Evolutionary conservation across 2,329 filamentous ascomycete species (phyloP).

Genomic region (Sordariomycetes sp.): DNA sequence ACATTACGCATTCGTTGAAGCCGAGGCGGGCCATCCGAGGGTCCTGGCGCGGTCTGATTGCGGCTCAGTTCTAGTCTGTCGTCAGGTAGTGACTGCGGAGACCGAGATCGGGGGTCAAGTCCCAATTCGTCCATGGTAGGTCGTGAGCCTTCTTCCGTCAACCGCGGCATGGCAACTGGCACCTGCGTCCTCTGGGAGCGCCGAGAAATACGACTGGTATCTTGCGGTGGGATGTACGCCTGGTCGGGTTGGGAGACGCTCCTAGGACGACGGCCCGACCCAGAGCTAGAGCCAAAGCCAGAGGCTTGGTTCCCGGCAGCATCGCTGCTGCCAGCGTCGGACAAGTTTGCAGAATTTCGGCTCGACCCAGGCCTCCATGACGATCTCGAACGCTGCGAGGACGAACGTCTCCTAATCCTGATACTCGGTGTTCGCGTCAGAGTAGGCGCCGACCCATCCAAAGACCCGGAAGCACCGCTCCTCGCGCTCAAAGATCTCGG

Average conservation of each 20-base stretch:
- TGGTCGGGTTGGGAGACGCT: conserved; percentile 25
- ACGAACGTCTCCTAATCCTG: neutral
- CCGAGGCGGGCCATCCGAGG: neutral
- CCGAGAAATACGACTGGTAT: conserved; percentile 12
- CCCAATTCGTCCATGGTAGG: conserved; percentile 25
- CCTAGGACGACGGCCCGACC: conserved; percentile 14
- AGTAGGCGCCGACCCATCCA: neutral
- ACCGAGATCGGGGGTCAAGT: conserved; percentile 10
- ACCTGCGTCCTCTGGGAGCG: conserved; percentile 19
- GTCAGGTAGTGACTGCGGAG: conserved; percentile 16
- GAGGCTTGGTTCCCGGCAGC: neutral
- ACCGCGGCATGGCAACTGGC: conserved; percentile 24
- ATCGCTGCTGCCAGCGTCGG: neutral
- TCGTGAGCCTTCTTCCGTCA: conserved; percentile 27
- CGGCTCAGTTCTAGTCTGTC: conserved; percentile 4
- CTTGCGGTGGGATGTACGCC: conserved; percentile 10
- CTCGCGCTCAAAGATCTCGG: neutral
- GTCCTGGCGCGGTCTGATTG: neutral
- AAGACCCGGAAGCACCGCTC: neutral
- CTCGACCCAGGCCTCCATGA: neutral
- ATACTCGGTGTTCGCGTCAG: neutral
- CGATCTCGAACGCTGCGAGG: neutral
- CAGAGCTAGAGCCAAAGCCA: neutral
- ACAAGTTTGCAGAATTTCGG: neutral
- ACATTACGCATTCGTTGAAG: conserved; percentile 12